Percentiles rank a stretch among this genome's conserved stretches.
These are phyloP conservation scores for Nemania abortiva DNA, from an alignment of 2,329 filamentous ascomycete species.

Conservation along the genomic window DNA sequence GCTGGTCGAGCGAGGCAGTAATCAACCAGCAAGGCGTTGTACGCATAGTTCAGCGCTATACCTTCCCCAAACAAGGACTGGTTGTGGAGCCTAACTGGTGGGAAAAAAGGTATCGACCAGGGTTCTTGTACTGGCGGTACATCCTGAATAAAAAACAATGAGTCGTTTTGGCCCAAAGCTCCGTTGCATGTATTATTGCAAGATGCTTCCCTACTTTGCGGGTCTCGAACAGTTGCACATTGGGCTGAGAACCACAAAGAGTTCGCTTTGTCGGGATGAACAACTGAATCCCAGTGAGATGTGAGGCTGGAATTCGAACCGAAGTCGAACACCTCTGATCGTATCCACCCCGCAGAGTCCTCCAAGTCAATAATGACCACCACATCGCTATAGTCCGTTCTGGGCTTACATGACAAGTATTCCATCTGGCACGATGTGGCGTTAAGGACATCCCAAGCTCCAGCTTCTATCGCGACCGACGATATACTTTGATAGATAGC, in stretches of 20 bases:
- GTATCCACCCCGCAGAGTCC: not conserved
- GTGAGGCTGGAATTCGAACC: not conserved
- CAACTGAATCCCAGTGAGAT: not conserved
- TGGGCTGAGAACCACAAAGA: constrained; percentile 16
- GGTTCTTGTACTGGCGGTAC: not conserved
- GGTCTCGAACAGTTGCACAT: not conserved
- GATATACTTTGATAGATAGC: not conserved
- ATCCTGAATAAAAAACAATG: not conserved
- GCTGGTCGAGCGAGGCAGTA: constrained; percentile 1
- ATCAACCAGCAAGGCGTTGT: not conserved
- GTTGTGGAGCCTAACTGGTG: not conserved
- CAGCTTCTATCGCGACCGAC: not conserved
- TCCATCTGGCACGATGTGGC: not conserved
- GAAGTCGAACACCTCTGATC: constrained; percentile 6
- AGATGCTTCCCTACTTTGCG: not conserved
- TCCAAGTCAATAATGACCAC: constrained; percentile 3
- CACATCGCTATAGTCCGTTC: constrained; percentile 3
- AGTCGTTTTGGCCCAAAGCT: not conserved
- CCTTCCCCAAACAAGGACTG: not conserved
- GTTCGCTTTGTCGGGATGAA: not conserved
- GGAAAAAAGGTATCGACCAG: not conserved
- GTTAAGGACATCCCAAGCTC: constrained; percentile 1
- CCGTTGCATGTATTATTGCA: constrained; percentile 7
- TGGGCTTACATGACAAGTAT: constrained; percentile 6
- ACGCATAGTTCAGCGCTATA: not conserved